These are phyloP conservation scores for Davidsoniella eucalypti DNA, from an alignment of 2,329 filamentous ascomycete genomes.

Conservation along the genomic window DNA sequence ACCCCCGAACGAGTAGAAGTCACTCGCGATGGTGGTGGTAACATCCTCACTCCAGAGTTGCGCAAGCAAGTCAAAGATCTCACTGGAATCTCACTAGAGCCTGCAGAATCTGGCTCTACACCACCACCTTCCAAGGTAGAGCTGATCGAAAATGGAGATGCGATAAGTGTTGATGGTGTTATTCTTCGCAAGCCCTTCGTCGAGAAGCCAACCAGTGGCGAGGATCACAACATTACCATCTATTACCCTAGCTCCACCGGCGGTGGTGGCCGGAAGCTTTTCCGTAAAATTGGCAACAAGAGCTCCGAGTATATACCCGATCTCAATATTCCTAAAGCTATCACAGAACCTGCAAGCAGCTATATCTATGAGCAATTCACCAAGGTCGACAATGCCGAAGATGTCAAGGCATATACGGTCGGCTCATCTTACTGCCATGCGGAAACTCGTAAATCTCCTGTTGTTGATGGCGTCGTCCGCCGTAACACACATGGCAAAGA, in stretches of 20 bases:
- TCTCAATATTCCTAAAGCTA: slow-evolving; percentile 59
- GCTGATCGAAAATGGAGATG: slow-evolving; percentile 78
- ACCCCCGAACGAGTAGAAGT: slow-evolving; percentile 82
- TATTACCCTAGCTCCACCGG: slow-evolving; percentile 82
- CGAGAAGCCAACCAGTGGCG: slow-evolving; percentile 93
- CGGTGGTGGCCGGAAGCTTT: slow-evolving; percentile 79
- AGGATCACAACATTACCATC: slow-evolving; percentile 97
- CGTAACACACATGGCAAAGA: slow-evolving; percentile 97
- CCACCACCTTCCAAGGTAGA: slow-evolving; percentile 57
- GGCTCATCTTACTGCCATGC: slow-evolving; percentile 87
- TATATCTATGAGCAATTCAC: slow-evolving; percentile 98
- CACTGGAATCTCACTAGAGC: slow-evolving; percentile 53
- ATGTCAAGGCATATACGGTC: slow-evolving; percentile 97
- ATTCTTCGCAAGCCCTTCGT: slow-evolving; percentile 85
- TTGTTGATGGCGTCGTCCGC: slow-evolving; percentile 88
- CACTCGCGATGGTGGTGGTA: slow-evolving; percentile 80
- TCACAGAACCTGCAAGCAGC: slow-evolving; percentile 65
- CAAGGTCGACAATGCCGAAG: slow-evolving; percentile 89
- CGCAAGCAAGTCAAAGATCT: slow-evolving; percentile 64
- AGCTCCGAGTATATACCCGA: slow-evolving; percentile 84
- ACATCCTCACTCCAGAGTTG: slow-evolving; percentile 60
- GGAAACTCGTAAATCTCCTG: slow-evolving; percentile 90
- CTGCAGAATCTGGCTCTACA: slow-evolving; percentile 1
- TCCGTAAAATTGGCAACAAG: slow-evolving; percentile 97
- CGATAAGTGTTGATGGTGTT: slow-evolving; percentile 70